Base-by-base conservation (phyloP, 805 yeast species). In the Spathaspora passalidarum region DNA sequence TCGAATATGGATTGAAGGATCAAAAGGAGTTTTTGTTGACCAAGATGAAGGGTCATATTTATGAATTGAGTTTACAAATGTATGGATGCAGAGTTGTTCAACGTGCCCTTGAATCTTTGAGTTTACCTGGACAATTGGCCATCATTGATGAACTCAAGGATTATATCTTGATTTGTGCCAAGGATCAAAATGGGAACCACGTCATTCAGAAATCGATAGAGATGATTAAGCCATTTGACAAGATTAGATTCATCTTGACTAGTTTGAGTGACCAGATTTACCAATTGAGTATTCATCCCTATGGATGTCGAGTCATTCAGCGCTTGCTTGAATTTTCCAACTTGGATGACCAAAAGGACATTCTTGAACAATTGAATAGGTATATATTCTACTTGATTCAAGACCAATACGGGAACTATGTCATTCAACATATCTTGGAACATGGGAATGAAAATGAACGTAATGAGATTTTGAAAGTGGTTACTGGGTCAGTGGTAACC, bases 71-170 rank as follows among this genome's bases (percentile, higher is more conserved):
- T 0, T 67, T 90, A 59, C 98, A 94, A 60, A 92, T 92, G 97
- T 94, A 94, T 64, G 98, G 98, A 2, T 94, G 99, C 63, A 78
- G 99, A 53, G 99, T 94, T 40, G 95, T 94, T 29, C 99, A 94
- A 67, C 79, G 89, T 59, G 97, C 97, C 1, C 73, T 94, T 44
- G 97, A 88, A 62, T 82, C 81, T 49, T 74, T 88, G 36, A 72
- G 72, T 2, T 63, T 79, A 8, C 78, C 76, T 1, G 86, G 87
- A 51, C 94, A 88, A 64, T 73, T 84, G 21, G 65, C 65, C 26
- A 74, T 94, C 25, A 81, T 89, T 42, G 71, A 73, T 20, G 99
- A 94, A 66, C 71, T 94, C 49, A 79, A 75, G 43, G 76, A 77
- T 47, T 79, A 92, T 65, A 87, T 92, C 49, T 59, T 72, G 36